phyloP scores from a whole-genome alignment of 1,284 basidiomycete genomes.

The Pascua guehoae region DNA sequence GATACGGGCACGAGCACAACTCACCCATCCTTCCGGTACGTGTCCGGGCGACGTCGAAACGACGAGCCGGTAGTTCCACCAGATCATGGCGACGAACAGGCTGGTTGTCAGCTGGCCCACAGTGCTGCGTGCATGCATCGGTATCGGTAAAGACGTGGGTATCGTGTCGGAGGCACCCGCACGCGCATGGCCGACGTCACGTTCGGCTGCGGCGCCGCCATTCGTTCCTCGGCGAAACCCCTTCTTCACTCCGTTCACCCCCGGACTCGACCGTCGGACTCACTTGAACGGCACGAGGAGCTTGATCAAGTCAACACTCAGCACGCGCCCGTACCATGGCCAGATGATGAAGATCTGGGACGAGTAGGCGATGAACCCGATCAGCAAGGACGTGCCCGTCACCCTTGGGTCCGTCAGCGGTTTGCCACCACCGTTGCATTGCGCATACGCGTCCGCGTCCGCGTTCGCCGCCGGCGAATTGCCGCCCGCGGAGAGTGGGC shows the following conservation, averaged over 20 bases:
- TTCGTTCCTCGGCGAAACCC: no score
- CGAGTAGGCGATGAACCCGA: slow-evolving; percentile 82
- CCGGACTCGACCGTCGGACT: slow-evolving; percentile 34
- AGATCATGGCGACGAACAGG: slow-evolving; percentile 66
- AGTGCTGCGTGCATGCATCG: not conserved
- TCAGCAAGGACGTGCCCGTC: slow-evolving; percentile 65
- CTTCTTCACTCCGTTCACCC: not conserved
- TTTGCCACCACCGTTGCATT: no score
- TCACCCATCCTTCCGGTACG: slow-evolving; percentile 77
- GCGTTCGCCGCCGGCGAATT: no score
- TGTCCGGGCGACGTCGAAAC: slow-evolving; percentile 74
- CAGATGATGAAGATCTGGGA: slow-evolving; percentile 85
- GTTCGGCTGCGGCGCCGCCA: not conserved
- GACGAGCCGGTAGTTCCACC: slow-evolving; percentile 82
- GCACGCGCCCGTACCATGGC: slow-evolving; percentile 76
- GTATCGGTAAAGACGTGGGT: not conserved
- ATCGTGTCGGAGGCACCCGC: not conserved
- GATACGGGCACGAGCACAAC: slow-evolving; percentile 27
- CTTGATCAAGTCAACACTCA: slow-evolving; percentile 66
- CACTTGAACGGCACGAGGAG: slow-evolving; percentile 87
- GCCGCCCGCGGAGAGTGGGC: no score
- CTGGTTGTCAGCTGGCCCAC: slow-evolving; percentile 50
- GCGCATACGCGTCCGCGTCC: no score
- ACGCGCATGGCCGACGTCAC: no score
- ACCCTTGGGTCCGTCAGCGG: slow-evolving; percentile 42